Evolutionary conservation across 345 rosid species (phyloP), one percentile per base, ranked within the genome.

Genomic region (Populus nigra): DNA sequence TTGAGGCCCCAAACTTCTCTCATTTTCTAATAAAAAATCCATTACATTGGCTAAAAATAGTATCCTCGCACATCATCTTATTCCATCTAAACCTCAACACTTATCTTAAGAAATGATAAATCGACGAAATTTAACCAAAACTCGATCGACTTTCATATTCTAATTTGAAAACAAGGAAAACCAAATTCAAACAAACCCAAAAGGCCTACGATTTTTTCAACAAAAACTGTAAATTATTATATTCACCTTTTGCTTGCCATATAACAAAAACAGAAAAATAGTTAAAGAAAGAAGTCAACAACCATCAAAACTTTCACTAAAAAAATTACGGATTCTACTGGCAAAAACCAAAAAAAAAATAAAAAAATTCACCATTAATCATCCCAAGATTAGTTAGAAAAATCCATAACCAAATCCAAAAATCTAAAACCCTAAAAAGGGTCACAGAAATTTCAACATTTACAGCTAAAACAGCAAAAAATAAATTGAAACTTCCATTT

Each of bases 171-270:
- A 16, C 10, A 63, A 13, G 36, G 18, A 66, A 63, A 17, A 29
- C 12, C n/a, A 55, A 59, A 63, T 13, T 65, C 80, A 73, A 65
- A 16, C 47, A 49, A 74, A 75, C 13, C 50, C 29, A 41, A 4
- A 62, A n/a, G 41, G 63, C 7, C 76, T 39, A 8, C 8, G 63
- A 57, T 22, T 59, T 59, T 57, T 23, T n/a, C 29, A 57, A n/a
- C 29, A 57, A 57, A 57, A n/a, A 2, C 15, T 59, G 5, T 59
- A 23, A 1, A 23, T 8, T 20, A 59, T 23, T n/a, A 23, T 4
- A 59, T n/a, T 11, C 29, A 4, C 25, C 29, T 23, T 59, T 59
- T 59, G 63, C 29, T 57, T 57, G 13, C 15, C 62, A 23, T 59
- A 10, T n/a, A 4, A 13, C 29, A 59, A 8, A 59, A 20, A 53